Conservation (phyloP, 305 asterid species). For the Fraxinus sp. region DNA sequence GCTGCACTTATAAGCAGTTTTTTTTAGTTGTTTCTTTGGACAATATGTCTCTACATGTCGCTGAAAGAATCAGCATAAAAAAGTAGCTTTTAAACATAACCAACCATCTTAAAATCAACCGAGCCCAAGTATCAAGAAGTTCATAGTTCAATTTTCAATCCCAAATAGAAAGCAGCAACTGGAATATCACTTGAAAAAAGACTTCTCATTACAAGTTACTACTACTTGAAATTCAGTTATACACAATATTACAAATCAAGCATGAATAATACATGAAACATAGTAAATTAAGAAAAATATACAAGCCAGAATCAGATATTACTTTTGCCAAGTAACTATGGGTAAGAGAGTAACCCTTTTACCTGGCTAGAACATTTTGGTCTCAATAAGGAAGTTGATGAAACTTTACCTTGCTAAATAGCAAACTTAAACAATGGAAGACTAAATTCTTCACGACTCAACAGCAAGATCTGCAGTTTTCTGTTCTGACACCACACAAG, state of each 20-base stretch:
- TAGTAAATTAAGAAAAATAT: conserved; percentile 44
- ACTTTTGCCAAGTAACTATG: conserved; percentile 33
- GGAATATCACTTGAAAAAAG: neutral
- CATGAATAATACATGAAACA: conserved; percentile 23
- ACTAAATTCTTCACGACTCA: conserved; percentile 36
- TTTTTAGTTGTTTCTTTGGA: neutral
- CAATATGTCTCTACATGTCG: neutral
- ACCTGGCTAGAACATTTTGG: conserved; percentile 11
- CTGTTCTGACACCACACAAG: conserved; percentile 33
- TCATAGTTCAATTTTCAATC: neutral
- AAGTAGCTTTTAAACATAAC: neutral
- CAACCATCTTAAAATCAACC: neutral
- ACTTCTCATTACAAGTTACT: neutral
- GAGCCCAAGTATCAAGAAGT: neutral
- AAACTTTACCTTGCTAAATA: conserved; percentile 28
- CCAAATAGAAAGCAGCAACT: neutral
- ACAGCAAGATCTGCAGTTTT: conserved; percentile 30
- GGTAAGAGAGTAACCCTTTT: conserved; percentile 24
- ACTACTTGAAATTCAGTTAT: neutral
- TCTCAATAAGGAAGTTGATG: conserved; percentile 20
- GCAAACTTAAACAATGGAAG: conserved; percentile 28
- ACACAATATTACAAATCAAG: neutral
- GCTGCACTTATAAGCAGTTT: neutral
- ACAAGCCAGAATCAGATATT: conserved; percentile 44
- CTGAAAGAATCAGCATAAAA: neutral